Percentiles rank a stretch among this genome's conserved stretches.
Conservation (phyloP, 441 rosid genomes). For the Populus tomentosa region DNA sequence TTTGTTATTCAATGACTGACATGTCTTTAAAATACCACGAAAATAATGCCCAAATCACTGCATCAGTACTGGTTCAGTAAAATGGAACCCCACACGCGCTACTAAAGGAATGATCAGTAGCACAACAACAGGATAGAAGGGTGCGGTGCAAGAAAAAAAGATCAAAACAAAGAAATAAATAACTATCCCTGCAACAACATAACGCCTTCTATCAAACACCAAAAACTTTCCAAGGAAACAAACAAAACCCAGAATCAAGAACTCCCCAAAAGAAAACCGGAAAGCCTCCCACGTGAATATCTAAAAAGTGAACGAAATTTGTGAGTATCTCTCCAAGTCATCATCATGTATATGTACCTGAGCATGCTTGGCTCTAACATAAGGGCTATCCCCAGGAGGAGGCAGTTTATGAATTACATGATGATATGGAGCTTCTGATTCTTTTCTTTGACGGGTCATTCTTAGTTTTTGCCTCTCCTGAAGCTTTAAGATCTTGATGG, state of each 20-base stretch:
- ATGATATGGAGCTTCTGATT: slow-evolving; percentile 24
- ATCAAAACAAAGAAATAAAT: too few relatives aligned
- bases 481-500: background rate
- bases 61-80: background rate
- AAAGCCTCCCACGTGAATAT: background rate
- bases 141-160: too few relatives aligned
- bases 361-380: slow-evolving; percentile 63
- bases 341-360: slow-evolving; percentile 31
- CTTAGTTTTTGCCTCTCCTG: background rate
- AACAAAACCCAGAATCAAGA: too few relatives aligned
- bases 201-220: too few relatives aligned
- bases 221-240: too few relatives aligned
- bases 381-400: slow-evolving; percentile 56
- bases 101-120: too few relatives aligned
- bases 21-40: background rate
- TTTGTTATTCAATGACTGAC: background rate
- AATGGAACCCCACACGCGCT: background rate
- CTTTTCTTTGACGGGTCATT: slow-evolving; percentile 7
- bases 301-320: background rate
- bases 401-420: slow-evolving; percentile 74
- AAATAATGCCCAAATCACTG: background rate
- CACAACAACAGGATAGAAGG: too few relatives aligned
- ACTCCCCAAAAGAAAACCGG: too few relatives aligned
- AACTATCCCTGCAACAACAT: too few relatives aligned
- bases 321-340: background rate